phyloP scores from a whole-genome alignment of 495 filamentous ascomycete species.

The Aspergillus avenaceus region DNA sequence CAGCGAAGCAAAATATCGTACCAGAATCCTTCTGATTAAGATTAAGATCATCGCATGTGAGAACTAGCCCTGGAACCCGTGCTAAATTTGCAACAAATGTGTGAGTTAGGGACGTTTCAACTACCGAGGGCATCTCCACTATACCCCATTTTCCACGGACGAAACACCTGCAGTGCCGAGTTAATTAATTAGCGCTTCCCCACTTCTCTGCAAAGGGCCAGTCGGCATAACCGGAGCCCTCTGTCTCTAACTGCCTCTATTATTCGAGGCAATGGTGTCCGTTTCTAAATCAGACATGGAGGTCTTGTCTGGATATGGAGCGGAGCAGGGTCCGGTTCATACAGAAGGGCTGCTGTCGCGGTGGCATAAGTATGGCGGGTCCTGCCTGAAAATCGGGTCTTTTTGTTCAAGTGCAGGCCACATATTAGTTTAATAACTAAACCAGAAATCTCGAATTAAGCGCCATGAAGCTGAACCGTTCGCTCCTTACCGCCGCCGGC shows the following conservation, averaged over 20 bases:
- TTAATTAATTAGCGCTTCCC: background rate
- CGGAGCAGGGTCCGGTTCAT: background rate
- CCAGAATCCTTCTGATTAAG: too few relatives aligned
- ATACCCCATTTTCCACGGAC: background rate
- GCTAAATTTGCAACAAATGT: background rate
- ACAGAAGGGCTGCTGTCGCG: background rate
- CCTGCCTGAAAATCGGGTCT: too few relatives aligned
- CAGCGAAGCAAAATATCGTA: too few relatives aligned
- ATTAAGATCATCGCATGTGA: too few relatives aligned
- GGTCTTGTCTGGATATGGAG: background rate
- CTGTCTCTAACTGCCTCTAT: background rate
- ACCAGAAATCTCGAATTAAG: too few relatives aligned
- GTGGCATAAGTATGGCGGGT: background rate
- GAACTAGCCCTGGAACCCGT: background rate
- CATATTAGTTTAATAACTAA: too few relatives aligned
- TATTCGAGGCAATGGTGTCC: background rate
- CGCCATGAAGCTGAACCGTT: slow-evolving; percentile 9
- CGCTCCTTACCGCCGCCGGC: slow-evolving; percentile 59
- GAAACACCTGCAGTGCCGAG: background rate
- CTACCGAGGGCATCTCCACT: background rate
- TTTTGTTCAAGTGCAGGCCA: too few relatives aligned
- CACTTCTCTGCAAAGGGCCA: background rate
- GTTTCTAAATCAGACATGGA: background rate
- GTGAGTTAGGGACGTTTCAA: background rate
- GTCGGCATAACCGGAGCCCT: background rate